A percentile compares a stretch with the other conserved stretches of the same genome.
phyloP scores from a whole-genome alignment of 1,284 basidiomycete species.

The Ceratobasidium sp. region DNA sequence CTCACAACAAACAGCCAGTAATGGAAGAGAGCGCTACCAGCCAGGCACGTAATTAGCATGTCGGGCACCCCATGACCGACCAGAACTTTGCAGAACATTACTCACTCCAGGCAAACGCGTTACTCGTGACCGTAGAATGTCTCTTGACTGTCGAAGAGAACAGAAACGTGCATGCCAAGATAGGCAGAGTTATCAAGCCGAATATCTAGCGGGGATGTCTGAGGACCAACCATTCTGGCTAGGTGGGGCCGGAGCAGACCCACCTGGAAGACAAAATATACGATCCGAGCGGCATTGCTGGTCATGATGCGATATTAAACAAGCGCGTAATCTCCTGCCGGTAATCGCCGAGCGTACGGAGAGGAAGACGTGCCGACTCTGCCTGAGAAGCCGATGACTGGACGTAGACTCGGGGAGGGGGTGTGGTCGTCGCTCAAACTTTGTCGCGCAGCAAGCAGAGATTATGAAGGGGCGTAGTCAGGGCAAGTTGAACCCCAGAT shows the following conservation, averaged over 20 bases:
- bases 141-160: conserved; percentile 27
- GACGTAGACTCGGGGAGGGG: background rate
- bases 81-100: background rate
- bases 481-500: conserved; percentile 1
- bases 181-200: conserved; percentile 22
- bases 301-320: conserved; percentile 9
- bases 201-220: conserved; percentile 2
- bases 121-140: conserved; percentile 24
- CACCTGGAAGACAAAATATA: conserved; percentile 38
- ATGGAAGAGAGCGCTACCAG: conserved; percentile 26
- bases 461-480: background rate
- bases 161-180: conserved; percentile 32
- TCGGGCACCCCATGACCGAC: background rate
- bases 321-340: background rate
- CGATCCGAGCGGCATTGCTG: conserved; percentile 3
- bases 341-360: background rate
- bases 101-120: conserved; percentile 35
- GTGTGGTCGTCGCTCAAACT: background rate
- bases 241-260: background rate
- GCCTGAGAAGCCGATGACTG: background rate
- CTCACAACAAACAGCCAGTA: conserved; percentile 13
- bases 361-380: background rate
- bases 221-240: background rate
- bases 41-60: background rate
- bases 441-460: background rate